Evolutionary conservation across 139 green algal species (phyloP), one percentile per base, ranked within the genome.

Genomic region (Trebouxia sp.): DNA sequence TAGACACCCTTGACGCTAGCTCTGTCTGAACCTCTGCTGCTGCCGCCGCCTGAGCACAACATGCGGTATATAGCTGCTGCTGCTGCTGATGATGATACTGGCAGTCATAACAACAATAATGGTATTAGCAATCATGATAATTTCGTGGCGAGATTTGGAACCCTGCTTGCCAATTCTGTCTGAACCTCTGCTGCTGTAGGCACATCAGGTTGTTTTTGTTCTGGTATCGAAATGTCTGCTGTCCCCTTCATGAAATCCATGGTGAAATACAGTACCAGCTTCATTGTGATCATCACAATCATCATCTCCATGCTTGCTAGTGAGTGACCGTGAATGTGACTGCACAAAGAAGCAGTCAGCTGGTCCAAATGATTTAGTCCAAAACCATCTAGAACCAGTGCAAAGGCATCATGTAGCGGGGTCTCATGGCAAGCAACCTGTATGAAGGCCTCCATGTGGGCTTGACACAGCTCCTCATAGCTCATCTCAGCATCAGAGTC

Each of bases 381-480:
- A n/a, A n/a, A n/a, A n/a, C n/a, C n/a, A n/a, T n/a, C n/a, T n/a
- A n/a, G n/a, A n/a, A n/a, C n/a, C n/a, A n/a, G n/a, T n/a, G n/a
- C n/a, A n/a, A n/a, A n/a, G n/a, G n/a, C n/a, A n/a, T n/a, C n/a
- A n/a, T n/a, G n/a, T n/a, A n/a, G n/a, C n/a, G n/a, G n/a, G n/a
- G n/a, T n/a, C n/a, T n/a, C n/a, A n/a, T n/a, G n/a, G n/a, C 58
- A 35, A n/a, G 26, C 26, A 10, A 45, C 72, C 72, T 65, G 72
- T 7, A 65, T 53, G 42, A 79, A 76, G 12, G 78, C 77, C 30
- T 89, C 82, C 5, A 89, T 83, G 77, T 91, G 87, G n/a, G 77
- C 79, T n/a, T 67, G 43, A 80, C 78, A 85, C 58, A 87, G 77
- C 32, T 87, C 85, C 53, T 86, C 85, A 69, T 89, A 89, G 75